phyloP scores from a whole-genome alignment of 331 rosid genomes.

The Acacia pycnantha region DNA sequence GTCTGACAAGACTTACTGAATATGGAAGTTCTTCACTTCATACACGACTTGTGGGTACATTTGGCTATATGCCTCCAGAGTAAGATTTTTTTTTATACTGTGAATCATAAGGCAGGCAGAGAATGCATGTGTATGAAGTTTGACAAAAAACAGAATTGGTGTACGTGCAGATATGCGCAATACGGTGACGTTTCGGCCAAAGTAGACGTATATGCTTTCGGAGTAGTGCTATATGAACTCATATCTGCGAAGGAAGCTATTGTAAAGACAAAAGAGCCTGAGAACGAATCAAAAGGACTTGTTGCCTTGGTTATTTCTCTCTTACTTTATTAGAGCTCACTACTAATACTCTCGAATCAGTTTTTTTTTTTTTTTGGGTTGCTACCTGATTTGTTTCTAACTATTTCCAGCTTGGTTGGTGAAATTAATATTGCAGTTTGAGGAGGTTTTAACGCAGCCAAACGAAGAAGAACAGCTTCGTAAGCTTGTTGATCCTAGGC shows the following conservation, averaged over 20 bases:
- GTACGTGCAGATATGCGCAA: conserved; percentile 54
- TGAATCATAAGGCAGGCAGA: neutral
- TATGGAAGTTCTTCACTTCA: conserved; percentile 71
- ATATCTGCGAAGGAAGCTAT: conserved; percentile 80
- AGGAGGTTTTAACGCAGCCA: conserved; percentile 58
- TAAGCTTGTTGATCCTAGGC: conserved; percentile 63
- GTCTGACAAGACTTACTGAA: conserved; percentile 78
- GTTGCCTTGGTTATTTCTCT: conserved; percentile 63
- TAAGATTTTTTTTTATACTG: conserved; percentile 31
- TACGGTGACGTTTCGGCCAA: conserved; percentile 62
- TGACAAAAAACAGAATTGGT: neutral
- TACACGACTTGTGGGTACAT: conserved; percentile 85
- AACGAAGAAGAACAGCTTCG: conserved; percentile 65
- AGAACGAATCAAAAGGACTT: conserved; percentile 67
- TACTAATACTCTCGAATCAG: neutral
- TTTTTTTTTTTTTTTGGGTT: neutral
- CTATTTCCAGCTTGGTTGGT: neutral
- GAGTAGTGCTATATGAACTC: conserved; percentile 66
- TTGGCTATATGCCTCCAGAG: conserved; percentile 98
- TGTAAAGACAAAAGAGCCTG: conserved; percentile 46
- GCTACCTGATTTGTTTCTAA: neutral
- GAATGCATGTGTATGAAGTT: neutral
- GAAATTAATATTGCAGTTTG: conserved; percentile 64
- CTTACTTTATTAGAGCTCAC: neutral
- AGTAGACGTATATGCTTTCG: conserved; percentile 66